Conservation (phyloP, 2,329 filamentous ascomycete species). For the Sarocladium kiliense region DNA sequence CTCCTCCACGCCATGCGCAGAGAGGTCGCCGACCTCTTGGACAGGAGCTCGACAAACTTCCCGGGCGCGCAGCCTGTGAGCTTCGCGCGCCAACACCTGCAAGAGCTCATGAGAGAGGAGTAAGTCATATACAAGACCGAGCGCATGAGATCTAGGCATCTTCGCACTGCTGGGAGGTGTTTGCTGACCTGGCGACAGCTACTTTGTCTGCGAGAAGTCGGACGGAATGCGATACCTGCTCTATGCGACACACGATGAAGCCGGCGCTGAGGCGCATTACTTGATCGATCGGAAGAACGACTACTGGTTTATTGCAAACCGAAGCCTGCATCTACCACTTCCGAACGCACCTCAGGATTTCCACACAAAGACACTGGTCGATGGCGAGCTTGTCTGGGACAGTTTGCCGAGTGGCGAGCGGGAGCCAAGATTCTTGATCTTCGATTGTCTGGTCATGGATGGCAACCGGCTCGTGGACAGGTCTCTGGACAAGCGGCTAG, state of each 20-base stretch:
- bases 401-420: conserved; percentile 59
- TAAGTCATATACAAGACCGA: conserved; percentile 29
- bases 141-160: background rate
- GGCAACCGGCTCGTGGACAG: conserved; percentile 69
- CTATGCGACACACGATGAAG: conserved; percentile 69
- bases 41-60: conserved; percentile 63
- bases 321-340: conserved; percentile 73
- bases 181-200: conserved; percentile 40
- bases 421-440: conserved; percentile 81
- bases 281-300: conserved; percentile 98
- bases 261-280: conserved; percentile 68
- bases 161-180: background rate
- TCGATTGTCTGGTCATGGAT: conserved; percentile 85
- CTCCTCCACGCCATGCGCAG: conserved; percentile 58
- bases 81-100: conserved; percentile 75
- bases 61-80: conserved; percentile 93
- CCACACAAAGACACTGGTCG: conserved; percentile 77
- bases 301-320: conserved; percentile 75
- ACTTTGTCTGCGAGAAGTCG: conserved; percentile 98
- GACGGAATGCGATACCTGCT: conserved; percentile 95
- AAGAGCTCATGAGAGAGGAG: conserved; percentile 78
- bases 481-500: conserved; percentile 82
- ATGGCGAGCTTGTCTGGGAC: conserved; percentile 91
- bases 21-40: conserved; percentile 72
- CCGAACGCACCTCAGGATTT: conserved; percentile 55